These are phyloP conservation scores for Mycena chlorophos DNA, from an alignment of 768 basidiomycete genomes.

Conservation along the genomic window DNA sequence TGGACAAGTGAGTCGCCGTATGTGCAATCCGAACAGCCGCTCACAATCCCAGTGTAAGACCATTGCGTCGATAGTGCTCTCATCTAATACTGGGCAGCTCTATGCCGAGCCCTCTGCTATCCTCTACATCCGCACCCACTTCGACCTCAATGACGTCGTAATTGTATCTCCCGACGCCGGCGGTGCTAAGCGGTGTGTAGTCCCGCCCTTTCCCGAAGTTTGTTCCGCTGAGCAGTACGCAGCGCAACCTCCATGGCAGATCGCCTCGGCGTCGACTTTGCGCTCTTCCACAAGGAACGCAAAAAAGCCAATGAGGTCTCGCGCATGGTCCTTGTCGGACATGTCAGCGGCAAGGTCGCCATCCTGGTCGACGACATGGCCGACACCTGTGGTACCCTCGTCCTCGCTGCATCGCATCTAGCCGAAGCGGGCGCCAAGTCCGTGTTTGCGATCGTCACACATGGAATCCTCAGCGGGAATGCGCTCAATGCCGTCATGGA, in stretches of 20 bases:
- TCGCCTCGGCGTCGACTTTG: constrained; percentile 94
- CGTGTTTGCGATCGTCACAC: constrained; percentile 92
- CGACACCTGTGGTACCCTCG: constrained; percentile 93
- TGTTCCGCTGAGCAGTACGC: constrained; percentile 20
- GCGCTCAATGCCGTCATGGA: constrained; percentile 73
- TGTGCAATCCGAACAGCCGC: background rate
- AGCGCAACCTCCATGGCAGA: constrained; percentile 98
- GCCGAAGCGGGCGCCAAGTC: constrained; percentile 83
- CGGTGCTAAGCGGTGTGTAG: constrained; percentile 87
- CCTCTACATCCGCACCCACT: constrained; percentile 90
- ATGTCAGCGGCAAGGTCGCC: constrained; percentile 88
- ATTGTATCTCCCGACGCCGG: constrained; percentile 99
- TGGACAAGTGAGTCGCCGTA: constrained; percentile 84
- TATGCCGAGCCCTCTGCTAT: constrained; percentile 96
- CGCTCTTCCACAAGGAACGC: constrained; percentile 98
- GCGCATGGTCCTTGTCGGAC: constrained; percentile 93
- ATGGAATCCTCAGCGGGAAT: constrained; percentile 91
- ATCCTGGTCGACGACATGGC: constrained; percentile 99
- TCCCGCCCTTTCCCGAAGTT: constrained; percentile 7
- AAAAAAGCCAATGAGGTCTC: constrained; percentile 95
- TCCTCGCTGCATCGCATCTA: constrained; percentile 86
- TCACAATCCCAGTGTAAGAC: constrained; percentile 16
- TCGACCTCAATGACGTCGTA: constrained; percentile 80
- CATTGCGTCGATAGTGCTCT: constrained; percentile 5
- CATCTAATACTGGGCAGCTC: constrained; percentile 52